These are phyloP conservation scores for Rhododendron ovatum DNA, from an alignment of 148 eudicot genomes.

Conservation along the genomic window DNA sequence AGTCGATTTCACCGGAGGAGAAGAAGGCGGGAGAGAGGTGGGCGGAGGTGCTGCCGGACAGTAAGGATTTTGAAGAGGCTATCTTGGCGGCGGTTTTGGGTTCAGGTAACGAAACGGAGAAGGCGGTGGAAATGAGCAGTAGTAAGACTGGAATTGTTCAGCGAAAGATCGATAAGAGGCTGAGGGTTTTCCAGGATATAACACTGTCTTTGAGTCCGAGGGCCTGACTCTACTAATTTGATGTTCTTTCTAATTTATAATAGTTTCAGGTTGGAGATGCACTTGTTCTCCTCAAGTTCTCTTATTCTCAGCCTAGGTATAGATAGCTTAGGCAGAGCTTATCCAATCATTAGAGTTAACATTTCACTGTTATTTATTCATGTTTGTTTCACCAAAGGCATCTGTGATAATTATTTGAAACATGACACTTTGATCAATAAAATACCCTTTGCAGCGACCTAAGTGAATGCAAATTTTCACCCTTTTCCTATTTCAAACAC, in stretches of 20 bases:
- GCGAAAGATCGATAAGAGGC: slow-evolving; percentile 51
- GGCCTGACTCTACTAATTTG: slow-evolving; percentile 27
- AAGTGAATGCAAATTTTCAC: not conserved
- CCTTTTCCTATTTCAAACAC: not conserved
- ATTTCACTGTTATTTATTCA: not conserved
- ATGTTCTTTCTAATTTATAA: slow-evolving; percentile 7
- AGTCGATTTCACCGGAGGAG: slow-evolving; percentile 43
- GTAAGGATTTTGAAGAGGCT: slow-evolving; percentile 84
- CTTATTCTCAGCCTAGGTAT: not conserved
- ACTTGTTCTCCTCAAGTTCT: slow-evolving; percentile 68
- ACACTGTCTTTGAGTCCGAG: slow-evolving; percentile 73
- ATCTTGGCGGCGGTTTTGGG: slow-evolving; percentile 79
- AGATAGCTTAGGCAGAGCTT: not conserved
- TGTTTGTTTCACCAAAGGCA: not conserved
- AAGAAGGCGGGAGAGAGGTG: slow-evolving; percentile 13
- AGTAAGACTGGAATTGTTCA: not conserved
- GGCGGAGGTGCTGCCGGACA: slow-evolving; percentile 68
- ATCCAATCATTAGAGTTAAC: not conserved
- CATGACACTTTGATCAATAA: not conserved
- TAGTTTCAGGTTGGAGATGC: slow-evolving; percentile 51
- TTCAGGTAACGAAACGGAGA: slow-evolving; percentile 14
- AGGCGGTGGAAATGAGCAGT: not conserved
- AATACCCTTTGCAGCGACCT: not conserved
- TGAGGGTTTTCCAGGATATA: slow-evolving; percentile 79
- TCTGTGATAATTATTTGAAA: not conserved